These are phyloP conservation scores for Boletus sp. DNA, from an alignment of 768 basidiomycete genomes.

Conservation along the genomic window DNA sequence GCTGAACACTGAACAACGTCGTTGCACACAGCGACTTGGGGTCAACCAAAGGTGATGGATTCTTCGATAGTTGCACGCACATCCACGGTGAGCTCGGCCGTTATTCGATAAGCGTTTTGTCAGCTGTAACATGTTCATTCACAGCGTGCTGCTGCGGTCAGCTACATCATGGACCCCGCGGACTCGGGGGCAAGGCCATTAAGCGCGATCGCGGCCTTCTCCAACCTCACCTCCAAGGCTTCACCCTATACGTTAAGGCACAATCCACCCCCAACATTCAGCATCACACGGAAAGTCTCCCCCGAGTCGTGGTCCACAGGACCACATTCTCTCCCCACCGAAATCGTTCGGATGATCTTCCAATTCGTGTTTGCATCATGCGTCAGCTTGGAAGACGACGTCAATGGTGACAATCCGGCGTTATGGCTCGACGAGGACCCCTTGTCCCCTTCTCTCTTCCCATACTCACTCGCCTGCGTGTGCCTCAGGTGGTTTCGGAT, in stretches of 20 bases:
- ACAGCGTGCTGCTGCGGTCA: neutral
- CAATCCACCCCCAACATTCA: neutral
- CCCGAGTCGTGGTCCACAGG: neutral
- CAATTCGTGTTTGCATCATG: slow-evolving; percentile 6
- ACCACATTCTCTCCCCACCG: slow-evolving; percentile 8
- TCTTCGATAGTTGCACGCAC: neutral
- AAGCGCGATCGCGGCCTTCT: slow-evolving; percentile 7
- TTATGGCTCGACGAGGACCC: slow-evolving; percentile 7
- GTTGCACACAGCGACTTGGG: neutral
- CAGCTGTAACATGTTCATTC: neutral
- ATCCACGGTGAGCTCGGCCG: neutral
- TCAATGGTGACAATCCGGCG: neutral
- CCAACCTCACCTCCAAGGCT: neutral
- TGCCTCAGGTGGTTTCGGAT: slow-evolving; percentile 9
- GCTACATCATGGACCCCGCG: neutral
- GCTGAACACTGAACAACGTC: neutral
- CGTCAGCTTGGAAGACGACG: neutral
- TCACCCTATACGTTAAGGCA: neutral
- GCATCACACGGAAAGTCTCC: neutral
- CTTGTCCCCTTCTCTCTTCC: slow-evolving; percentile 6
- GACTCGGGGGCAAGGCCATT: neutral
- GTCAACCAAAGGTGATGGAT: neutral
- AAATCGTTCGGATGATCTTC: slow-evolving; percentile 9
- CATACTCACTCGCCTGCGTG: slow-evolving; percentile 6
- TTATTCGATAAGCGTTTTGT: neutral